Evolutionary conservation across 805 yeast genomes (phyloP).

Genomic region (Candida vartiovaarae): DNA sequence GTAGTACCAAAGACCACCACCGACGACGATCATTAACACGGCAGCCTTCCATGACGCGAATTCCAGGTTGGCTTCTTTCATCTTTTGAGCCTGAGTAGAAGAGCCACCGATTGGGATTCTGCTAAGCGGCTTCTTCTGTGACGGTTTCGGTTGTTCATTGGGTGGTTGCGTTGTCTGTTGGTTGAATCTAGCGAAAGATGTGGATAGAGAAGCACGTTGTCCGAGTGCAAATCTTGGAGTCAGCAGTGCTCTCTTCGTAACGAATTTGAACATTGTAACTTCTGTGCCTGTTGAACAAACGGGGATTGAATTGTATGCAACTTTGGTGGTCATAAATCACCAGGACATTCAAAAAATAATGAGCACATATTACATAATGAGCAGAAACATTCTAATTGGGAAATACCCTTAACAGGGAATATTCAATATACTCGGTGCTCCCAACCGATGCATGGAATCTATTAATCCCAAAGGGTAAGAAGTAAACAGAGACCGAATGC

Average conservation of each 20-base stretch:
- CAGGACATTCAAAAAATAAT: too few species aligned
- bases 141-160: conserved; percentile 1
- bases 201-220: conserved; percentile 8
- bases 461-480: too few species aligned
- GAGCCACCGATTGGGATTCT: conserved; percentile 72
- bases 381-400: too few species aligned
- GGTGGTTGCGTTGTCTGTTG: conserved; percentile 8
- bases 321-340: too few species aligned
- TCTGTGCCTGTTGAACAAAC: not conserved
- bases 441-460: too few species aligned
- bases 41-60: conserved; percentile 85
- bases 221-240: not conserved
- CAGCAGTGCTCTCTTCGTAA: not conserved
- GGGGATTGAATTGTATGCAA: too few species aligned
- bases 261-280: not conserved
- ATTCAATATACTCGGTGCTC: too few species aligned
- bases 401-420: too few species aligned
- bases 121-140: conserved; percentile 55
- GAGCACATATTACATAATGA: too few species aligned
- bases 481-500: too few species aligned
- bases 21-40: conserved; percentile 55
- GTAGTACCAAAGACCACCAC: conserved; percentile 63
- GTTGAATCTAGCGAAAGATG: conserved; percentile 12
- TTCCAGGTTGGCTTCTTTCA: conserved; percentile 46
- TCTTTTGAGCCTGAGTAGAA: conserved; percentile 24